Percentiles rank a stretch among this genome's conserved stretches.
phyloP scores from a whole-genome alignment of 106 monocot species.

The Platanthera zijinensis region DNA sequence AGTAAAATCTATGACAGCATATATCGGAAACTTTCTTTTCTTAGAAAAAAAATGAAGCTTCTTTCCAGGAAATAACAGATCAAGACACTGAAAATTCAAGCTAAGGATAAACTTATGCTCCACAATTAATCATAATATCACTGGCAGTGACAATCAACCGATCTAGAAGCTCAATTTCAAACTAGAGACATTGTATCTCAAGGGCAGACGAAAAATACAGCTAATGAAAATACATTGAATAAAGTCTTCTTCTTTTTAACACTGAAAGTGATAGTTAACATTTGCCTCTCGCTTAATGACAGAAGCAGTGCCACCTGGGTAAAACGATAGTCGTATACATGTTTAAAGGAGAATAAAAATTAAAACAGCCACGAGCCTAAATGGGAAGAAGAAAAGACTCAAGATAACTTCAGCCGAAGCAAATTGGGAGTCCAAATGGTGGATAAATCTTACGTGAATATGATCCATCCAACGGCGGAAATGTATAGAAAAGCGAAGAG shows the following conservation, averaged over 20 bases:
- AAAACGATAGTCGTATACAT: background rate
- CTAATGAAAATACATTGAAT: background rate
- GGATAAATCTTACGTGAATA: slow-evolving; percentile 49
- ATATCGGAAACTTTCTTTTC: no score
- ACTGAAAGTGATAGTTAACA: no score
- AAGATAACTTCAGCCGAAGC: background rate
- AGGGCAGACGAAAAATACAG: background rate
- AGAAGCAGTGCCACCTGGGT: no score
- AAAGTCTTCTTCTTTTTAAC: no score
- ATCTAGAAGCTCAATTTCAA: background rate
- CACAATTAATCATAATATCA: background rate
- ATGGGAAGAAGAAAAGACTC: background rate
- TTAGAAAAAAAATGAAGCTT: background rate
- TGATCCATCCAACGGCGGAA: slow-evolving; percentile 60
- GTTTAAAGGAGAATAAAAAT: background rate
- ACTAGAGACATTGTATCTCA: background rate
- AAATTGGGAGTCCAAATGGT: background rate
- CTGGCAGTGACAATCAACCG: background rate
- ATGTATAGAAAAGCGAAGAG: slow-evolving; percentile 52
- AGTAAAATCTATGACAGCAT: no score
- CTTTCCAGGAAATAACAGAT: background rate
- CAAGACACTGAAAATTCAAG: background rate
- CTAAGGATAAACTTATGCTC: background rate
- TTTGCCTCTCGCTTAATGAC: no score
- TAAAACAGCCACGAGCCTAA: background rate